Evolutionary conservation across 2,329 filamentous ascomycete genomes (phyloP), one percentile per base, ranked within the genome.

Genomic region (Botryotinia calthae): DNA sequence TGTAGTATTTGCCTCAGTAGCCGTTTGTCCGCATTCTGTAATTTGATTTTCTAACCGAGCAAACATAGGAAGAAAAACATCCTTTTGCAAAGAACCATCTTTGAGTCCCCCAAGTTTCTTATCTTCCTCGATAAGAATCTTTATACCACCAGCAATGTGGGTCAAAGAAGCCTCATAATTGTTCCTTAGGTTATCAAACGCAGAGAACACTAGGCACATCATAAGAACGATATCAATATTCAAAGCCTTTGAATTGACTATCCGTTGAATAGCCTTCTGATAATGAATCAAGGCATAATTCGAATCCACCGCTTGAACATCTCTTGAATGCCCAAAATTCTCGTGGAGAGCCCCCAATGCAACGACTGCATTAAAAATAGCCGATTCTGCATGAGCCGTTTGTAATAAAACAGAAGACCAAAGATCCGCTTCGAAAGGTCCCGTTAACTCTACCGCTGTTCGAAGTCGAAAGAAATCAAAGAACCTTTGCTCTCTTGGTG

Each of bases 281-380:
- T 65, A 65, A 56, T 58, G 46, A 22, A 46, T 31, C 37, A 71
- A 63, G 2, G 69, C 69, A 71, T 71, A 65, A 34, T 46, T 48
- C 20, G 61, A 64, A 40, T 63, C 31, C 20, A 48, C 25, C 34
- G n/a, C 61, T 58, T 46, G 37, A n/a, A 62, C 48, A 56, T 65
- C 59, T n/a, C 31, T 28, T 14, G 48, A 51, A 25, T 46, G 40
- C 5, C 61, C n/a, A 46, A 46, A 65, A 54, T 44, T 58, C 37
- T 65, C 61, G 44, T 77, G 75, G 18, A 78, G 63, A 25, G 75
- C 70, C 40, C 75, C 74, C 37, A 76, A 48, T 6, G 75, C 73
- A 59, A 74, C 73, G 8, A 77, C 46, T 22, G 74, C 76, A 73
- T 77, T 74, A 37, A 72, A 61, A 28, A 78, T 73, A 4, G 75